phyloP scores from a whole-genome alignment of 2,329 filamentous ascomycete genomes.

The Colletotrichum costaricense region DNA sequence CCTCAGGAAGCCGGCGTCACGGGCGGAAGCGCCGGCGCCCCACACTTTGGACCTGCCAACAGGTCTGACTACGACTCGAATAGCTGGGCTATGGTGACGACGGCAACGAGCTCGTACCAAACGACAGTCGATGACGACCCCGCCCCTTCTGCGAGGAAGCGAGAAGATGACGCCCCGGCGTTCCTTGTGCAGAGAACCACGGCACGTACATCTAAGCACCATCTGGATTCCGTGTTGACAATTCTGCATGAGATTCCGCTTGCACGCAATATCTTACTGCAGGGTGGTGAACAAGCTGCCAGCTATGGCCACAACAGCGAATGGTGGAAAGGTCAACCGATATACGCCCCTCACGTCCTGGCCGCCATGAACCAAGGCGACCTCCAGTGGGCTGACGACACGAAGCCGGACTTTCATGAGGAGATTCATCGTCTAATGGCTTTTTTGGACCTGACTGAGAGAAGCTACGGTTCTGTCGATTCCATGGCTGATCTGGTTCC shows the following conservation, averaged over 20 bases:
- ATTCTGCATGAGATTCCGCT: slow-evolving; percentile 71
- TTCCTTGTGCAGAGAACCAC: slow-evolving; percentile 58
- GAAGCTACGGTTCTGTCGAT: slow-evolving; percentile 68
- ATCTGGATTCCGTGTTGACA: slow-evolving; percentile 66
- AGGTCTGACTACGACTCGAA: slow-evolving; percentile 64
- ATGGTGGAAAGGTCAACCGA: slow-evolving; percentile 72
- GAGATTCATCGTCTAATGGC: slow-evolving; percentile 73
- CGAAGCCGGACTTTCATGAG: slow-evolving; percentile 55
- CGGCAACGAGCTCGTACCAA: slow-evolving; percentile 42
- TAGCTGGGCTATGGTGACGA: slow-evolving; percentile 70
- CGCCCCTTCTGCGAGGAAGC: slow-evolving; percentile 56
- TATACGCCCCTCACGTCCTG: slow-evolving; percentile 53
- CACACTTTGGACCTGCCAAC: slow-evolving; percentile 70
- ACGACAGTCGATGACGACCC: slow-evolving; percentile 38
- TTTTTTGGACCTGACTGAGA: slow-evolving; percentile 70
- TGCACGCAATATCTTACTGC: slow-evolving; percentile 65
- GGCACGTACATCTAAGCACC: slow-evolving; percentile 50
- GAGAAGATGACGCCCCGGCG: slow-evolving; percentile 57
- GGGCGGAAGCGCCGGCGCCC: slow-evolving; percentile 49
- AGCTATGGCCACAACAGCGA: slow-evolving; percentile 67
- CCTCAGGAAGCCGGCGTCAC: slow-evolving; percentile 65
- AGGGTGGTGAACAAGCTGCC: slow-evolving; percentile 50
- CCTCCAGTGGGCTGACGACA: slow-evolving; percentile 44
- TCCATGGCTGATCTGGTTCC: slow-evolving; percentile 54
- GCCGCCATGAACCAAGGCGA: slow-evolving; percentile 46